Evolutionary conservation across 441 rosid genomes (phyloP).

Genomic region (Gossypium aridum): DNA sequence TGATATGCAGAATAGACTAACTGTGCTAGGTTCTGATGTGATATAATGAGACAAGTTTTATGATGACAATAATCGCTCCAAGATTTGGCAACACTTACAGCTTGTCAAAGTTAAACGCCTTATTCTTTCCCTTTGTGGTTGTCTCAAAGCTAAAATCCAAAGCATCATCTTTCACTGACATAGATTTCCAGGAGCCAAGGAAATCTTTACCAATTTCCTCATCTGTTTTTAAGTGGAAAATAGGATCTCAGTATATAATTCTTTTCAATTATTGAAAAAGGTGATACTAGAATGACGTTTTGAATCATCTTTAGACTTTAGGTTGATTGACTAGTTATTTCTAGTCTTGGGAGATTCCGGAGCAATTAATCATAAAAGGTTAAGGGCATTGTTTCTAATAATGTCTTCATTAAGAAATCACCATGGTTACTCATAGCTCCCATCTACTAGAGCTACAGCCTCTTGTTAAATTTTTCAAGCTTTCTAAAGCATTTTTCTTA

Average conservation of each 20-base stretch:
- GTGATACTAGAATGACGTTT: background rate
- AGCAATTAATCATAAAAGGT: conserved; percentile 3
- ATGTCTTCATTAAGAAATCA: background rate
- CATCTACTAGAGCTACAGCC: background rate
- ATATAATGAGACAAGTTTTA: background rate
- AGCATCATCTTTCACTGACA: conserved; percentile 52
- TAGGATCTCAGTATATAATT: conserved; percentile 9
- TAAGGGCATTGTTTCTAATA: background rate
- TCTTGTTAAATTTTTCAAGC: background rate
- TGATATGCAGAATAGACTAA: background rate
- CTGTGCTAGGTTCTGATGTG: background rate
- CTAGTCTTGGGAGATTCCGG: background rate
- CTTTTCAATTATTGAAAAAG: background rate
- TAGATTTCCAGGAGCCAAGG: conserved; percentile 72
- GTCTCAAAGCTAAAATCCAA: conserved; percentile 65
- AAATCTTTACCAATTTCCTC: conserved; percentile 70
- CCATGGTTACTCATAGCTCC: background rate
- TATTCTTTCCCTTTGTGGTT: conserved; percentile 45
- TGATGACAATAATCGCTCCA: background rate
- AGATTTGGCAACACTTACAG: conserved; percentile 44
- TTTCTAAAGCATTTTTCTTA: background rate
- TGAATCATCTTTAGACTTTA: background rate
- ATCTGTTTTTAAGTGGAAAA: conserved; percentile 37
- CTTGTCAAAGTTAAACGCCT: conserved; percentile 52
- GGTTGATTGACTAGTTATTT: background rate